Evolutionary conservation across 2,329 filamentous ascomycete species (phyloP), one percentile per base, ranked within the genome.

Genomic region (Diaporthe sp.): DNA sequence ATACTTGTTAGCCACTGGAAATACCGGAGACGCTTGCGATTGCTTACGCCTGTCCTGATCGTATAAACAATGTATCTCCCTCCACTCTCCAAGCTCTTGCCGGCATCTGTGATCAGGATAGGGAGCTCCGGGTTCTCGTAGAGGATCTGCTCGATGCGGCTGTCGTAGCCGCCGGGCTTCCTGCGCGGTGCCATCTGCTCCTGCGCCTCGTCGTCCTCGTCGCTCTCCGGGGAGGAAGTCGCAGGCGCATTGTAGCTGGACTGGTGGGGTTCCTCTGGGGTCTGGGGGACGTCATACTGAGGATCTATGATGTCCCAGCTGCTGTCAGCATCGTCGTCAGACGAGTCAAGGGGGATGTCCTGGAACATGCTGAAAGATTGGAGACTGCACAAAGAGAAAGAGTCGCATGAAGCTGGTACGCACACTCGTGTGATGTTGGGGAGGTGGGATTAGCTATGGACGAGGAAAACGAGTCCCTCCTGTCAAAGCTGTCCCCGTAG

Each of bases 1-100:
- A 40, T 17, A n/a, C 15, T 47, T 35, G 55, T 76, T 57, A 76
- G 72, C 45, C 25, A 50, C n/a, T 30, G 40, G 42, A 28, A 47
- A 60, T 19, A 8, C 28, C 66, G 38, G 33, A 64, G 35, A 30
- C 7, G 5, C 12, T 38, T 52, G 17, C 3, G 28, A 25, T 10
- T 60, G 40, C 90, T 77, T 92, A 98, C 96, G 67, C 95, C 96
- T 54, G 97, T 98, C 77, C 95, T 91, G 80, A 99, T 98, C 15
- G 96, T 98, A 84, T 99, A 99, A 47, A 97, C 96, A 80, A 99
- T 99, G 82, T 95, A 98, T 85, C 95, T 93, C 22, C 96, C 95
- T 72, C 95, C 95, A 78, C 94, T 96, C 83, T 98, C 96, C 76
- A 92, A 86, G 84, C 96, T 98, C 90, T 99, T 99, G 75, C 97